A percentile compares a stretch with the other conserved stretches of the same genome.
These are phyloP conservation scores for Plantago coronopus DNA, from an alignment of 305 asterid genomes.

Conservation along the genomic window DNA sequence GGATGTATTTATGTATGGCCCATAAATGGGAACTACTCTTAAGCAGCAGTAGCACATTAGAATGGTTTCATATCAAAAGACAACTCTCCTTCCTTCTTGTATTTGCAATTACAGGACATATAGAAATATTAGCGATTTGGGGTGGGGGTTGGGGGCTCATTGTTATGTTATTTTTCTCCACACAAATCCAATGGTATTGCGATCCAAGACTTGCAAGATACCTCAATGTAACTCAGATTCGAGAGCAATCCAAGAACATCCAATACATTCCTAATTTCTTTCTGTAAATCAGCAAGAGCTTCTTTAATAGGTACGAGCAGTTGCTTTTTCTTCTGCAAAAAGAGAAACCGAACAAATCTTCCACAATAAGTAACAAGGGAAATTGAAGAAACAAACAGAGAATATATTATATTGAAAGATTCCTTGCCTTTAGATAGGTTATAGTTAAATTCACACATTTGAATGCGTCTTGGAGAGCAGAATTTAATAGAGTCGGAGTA, in stretches of 20 bases:
- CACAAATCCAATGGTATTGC: neutral
- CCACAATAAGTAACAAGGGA: neutral
- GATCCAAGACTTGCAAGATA: conserved; percentile 16
- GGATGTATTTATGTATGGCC: no score
- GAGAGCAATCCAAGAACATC: conserved; percentile 70
- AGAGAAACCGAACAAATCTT: conserved; percentile 5
- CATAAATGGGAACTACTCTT: no score
- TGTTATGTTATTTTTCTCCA: neutral
- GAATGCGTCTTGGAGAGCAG: conserved; percentile 43
- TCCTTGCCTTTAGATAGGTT: conserved; percentile 54
- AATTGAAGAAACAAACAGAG: neutral
- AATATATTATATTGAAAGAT: neutral
- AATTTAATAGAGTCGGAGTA: conserved; percentile 59
- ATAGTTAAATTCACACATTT: conserved; percentile 43
- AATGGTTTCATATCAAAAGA: no score
- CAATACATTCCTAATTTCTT: conserved; percentile 49
- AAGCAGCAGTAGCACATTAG: no score
- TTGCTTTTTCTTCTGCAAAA: conserved; percentile 52
- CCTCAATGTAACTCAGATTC: conserved; percentile 57
- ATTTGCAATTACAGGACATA: neutral
- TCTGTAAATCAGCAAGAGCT: conserved; percentile 50
- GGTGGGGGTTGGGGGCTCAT: neutral
- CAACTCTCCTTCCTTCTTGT: no score
- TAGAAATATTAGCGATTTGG: neutral
- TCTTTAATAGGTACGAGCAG: conserved; percentile 37